Base-by-base conservation (phyloP, 306 rosid genomes). In the Crotalaria pallida region DNA sequence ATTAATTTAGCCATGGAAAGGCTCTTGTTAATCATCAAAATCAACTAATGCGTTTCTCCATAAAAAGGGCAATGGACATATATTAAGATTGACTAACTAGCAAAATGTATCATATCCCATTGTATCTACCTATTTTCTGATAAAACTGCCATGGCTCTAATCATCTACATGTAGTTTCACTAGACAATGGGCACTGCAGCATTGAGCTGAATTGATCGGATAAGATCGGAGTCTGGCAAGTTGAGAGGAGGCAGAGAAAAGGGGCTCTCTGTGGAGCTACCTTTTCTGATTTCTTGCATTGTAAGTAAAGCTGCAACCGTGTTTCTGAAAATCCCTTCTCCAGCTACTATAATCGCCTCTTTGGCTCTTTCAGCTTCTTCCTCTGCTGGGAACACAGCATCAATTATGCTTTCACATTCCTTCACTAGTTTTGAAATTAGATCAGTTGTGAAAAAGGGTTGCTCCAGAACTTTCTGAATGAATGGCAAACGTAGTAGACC, bases 161-260 rank as follows among this genome's bases (percentile, higher is more conserved):
- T 71, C 49, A 27, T 72, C 58, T 63, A 47, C 11, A 55, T 43
- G 29, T 23, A 75, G 3, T 16, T 41, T 27, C 2, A 58, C 76
- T 81, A 88, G 63, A 92, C 51, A 60, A 74, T 90, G 27, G 97
- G 84, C 9, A 93, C 86, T 2, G 89, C 83, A 64, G 89, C 79
- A 81, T 78, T 85, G 67, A 85, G 90, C 1, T 84, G 90, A 40
- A 90, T 31, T 31, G 89, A 76, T 12, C 67, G 84, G 19, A 79
- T 76, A 73, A 92, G 86, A 34, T 88, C 88, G 45, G 94, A 79
- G 0, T 90, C 96, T 6, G 86, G 84, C 77, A 88, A 66, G 61
- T 70, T 84, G 12, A 93, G 90, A 40, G 98, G 97, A 68, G 98
- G 98, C 69, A 93, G 79, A 79, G 98, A 93, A 38, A 84, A 90